These are phyloP conservation scores for Salix dunnii DNA, from an alignment of 345 rosid genomes.

Conservation along the genomic window DNA sequence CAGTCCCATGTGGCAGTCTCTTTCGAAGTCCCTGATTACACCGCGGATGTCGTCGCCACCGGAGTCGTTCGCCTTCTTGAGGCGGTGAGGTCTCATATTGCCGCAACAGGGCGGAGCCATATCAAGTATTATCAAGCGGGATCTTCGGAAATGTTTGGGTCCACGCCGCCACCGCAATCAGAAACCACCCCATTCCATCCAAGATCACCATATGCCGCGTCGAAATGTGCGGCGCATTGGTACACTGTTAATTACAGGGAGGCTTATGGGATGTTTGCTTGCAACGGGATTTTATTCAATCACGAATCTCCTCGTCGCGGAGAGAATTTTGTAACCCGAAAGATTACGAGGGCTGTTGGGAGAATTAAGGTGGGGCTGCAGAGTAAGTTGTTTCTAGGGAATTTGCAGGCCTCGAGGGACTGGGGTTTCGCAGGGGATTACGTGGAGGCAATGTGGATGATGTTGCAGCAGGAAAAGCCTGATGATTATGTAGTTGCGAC, in stretches of 20 bases:
- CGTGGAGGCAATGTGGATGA: conserved; percentile 99
- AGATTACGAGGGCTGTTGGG: conserved; percentile 90
- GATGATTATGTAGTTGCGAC: conserved; percentile 96
- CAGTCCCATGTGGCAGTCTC: conserved; percentile 96
- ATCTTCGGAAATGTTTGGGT: conserved; percentile 94
- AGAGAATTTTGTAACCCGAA: conserved; percentile 89
- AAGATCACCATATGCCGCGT: conserved; percentile 92
- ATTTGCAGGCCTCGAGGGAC: conserved; percentile 79
- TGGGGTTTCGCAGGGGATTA: conserved; percentile 98
- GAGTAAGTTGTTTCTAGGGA: conserved; percentile 78
- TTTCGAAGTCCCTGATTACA: conserved; percentile 94
- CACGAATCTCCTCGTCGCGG: conserved; percentile 93
- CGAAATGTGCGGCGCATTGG: conserved; percentile 97
- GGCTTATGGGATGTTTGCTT: conserved; percentile 80
- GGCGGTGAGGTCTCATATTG: conserved; percentile 83
- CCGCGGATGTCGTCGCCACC: conserved; percentile 92
- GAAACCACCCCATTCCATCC: conserved; percentile 90
- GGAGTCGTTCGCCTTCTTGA: conserved; percentile 91
- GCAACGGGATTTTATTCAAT: conserved; percentile 88
- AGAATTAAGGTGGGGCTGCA: conserved; percentile 82
- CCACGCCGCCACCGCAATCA: conserved; percentile 84
- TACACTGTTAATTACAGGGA: conserved; percentile 94
- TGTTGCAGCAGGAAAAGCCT: conserved; percentile 90
- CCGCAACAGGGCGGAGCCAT: conserved; percentile 59
- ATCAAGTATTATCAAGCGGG: conserved; percentile 91